Conservation (phyloP, 1,284 basidiomycete genomes). For the Taiwanofungus camphoratus region DNA sequence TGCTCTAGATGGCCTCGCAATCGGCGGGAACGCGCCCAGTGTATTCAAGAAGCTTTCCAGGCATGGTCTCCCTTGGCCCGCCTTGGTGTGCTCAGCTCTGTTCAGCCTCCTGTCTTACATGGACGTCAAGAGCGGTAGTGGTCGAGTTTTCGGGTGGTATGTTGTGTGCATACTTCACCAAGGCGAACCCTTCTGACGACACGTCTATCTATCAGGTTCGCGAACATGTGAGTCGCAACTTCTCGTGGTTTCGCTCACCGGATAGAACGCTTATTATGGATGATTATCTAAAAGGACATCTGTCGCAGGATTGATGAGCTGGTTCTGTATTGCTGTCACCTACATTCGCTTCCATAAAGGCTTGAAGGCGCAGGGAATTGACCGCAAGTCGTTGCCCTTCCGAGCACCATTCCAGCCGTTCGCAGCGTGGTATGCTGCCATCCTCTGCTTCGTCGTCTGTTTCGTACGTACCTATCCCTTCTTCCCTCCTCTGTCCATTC, state of each 20-base stretch:
- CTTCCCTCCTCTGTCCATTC: not conserved
- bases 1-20: conserved; percentile 74
- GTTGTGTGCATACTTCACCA: not conserved
- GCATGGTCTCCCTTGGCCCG: conserved; percentile 71
- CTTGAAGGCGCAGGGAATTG: conserved; percentile 68
- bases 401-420: conserved; percentile 56
- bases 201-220: conserved; percentile 45
- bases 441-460: conserved; percentile 54
- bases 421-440: conserved; percentile 63
- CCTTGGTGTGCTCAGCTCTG: conserved; percentile 60
- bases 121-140: conserved; percentile 54
- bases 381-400: conserved; percentile 65
- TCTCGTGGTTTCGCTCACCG: conserved; percentile 9
- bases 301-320: conserved; percentile 65
- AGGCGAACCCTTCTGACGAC: not conserved
- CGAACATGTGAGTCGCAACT: conserved; percentile 46
- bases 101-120: conserved; percentile 73
- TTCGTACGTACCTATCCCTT: conserved; percentile 46
- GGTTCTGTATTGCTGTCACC: conserved; percentile 79
- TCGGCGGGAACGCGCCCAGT: conserved; percentile 70
- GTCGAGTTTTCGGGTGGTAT: conserved; percentile 54
- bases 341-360: conserved; percentile 80
- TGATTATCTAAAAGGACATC: conserved; percentile 35
- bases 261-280: not conserved
- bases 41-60: conserved; percentile 66